A percentile compares a stretch with the other conserved stretches of the same genome.
phyloP scores from a whole-genome alignment of 23 red algal genomes.

The Gracilaria gracilis region DNA sequence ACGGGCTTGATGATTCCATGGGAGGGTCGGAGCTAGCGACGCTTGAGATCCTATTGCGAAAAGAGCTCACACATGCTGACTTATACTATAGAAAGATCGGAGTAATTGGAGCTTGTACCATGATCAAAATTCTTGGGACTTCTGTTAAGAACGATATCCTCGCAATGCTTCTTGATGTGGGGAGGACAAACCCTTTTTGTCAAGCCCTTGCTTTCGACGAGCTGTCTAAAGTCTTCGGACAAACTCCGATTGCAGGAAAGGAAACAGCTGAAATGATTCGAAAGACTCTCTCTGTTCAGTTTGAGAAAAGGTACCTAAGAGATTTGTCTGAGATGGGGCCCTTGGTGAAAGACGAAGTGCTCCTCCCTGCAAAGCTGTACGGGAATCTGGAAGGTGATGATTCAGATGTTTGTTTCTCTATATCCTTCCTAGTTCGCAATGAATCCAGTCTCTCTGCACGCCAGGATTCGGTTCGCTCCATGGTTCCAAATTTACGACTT shows the following conservation, averaged over 20 bases:
- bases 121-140: constrained; percentile 57
- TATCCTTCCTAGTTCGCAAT: constrained; percentile 45
- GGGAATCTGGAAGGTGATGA: constrained; percentile 68
- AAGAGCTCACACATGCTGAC: constrained; percentile 74
- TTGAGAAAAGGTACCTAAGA: constrained; percentile 58
- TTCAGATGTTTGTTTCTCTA: constrained; percentile 60
- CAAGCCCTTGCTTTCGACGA: constrained; percentile 75
- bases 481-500: constrained; percentile 69
- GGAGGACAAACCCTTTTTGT: constrained; percentile 38
- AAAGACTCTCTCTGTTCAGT: constrained; percentile 43
- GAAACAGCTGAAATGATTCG: constrained; percentile 47
- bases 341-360: constrained; percentile 37
- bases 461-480: constrained; percentile 50
- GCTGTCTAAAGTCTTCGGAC: constrained; percentile 38
- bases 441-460: constrained; percentile 33
- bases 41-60: constrained; percentile 75
- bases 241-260: background rate
- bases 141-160: constrained; percentile 52
- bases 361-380: constrained; percentile 44
- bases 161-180: constrained; percentile 46
- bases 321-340: constrained; percentile 18
- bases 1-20: background rate
- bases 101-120: constrained; percentile 71
- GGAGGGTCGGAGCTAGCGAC: constrained; percentile 49
- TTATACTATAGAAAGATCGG: constrained; percentile 63